Percentiles rank a stretch among this genome's conserved stretches.
Evolutionary conservation across 495 filamentous ascomycete genomes (phyloP).

Genomic region (Glonium stellatum): DNA sequence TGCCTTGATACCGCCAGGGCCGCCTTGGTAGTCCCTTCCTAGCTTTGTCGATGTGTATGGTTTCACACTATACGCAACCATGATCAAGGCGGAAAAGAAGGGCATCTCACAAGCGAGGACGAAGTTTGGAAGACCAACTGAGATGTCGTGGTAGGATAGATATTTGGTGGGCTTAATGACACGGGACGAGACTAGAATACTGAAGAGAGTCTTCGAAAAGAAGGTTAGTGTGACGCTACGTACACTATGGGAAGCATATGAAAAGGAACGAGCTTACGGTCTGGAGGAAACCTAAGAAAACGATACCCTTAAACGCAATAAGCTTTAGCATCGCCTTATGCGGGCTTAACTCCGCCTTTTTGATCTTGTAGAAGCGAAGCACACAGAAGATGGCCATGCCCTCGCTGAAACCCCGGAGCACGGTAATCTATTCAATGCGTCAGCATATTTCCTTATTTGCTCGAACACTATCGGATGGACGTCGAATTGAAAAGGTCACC

Average conservation of each 20-base stretch:
- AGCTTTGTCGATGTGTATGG: constrained; percentile 7
- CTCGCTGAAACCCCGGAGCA: constrained; percentile 21
- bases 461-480: not conserved
- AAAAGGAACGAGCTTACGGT: no score
- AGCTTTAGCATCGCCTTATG: constrained; percentile 25
- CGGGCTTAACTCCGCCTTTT: constrained; percentile 11
- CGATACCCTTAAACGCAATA: constrained; percentile 31
- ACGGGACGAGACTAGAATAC: constrained; percentile 13
- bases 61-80: constrained; percentile 8
- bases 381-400: constrained; percentile 19
- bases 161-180: constrained; percentile 17
- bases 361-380: constrained; percentile 26
- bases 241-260: no score
- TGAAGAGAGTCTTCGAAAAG: constrained; percentile 24
- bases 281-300: constrained; percentile 7
- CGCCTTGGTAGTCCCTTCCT: not conserved
- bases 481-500: not conserved
- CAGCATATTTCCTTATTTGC: not conserved
- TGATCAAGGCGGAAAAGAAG: constrained; percentile 15
- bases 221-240: not conserved
- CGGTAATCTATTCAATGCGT: not conserved
- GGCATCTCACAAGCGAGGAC: constrained; percentile 23
- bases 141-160: constrained; percentile 19
- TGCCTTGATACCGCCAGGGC: not conserved
- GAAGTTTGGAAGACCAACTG: constrained; percentile 13